Conservation (phyloP, 1,284 basidiomycete species). For the Sanguinoderma infundibulare region DNA sequence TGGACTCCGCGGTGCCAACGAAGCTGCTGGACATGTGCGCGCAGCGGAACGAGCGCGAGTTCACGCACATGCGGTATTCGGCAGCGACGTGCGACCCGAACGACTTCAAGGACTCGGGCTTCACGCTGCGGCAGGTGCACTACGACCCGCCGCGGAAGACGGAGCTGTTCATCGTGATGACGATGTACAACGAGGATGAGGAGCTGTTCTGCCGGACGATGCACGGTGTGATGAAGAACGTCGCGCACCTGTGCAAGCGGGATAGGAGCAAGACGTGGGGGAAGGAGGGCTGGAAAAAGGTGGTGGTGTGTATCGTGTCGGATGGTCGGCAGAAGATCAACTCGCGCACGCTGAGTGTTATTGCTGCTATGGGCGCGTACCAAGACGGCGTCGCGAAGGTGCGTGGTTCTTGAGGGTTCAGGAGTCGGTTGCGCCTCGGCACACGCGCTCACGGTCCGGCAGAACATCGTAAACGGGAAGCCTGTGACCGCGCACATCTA, state of each 20-base stretch:
- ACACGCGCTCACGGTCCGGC: constrained; percentile 8
- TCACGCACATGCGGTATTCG: constrained; percentile 93
- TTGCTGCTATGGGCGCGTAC: constrained; percentile 85
- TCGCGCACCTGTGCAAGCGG: constrained; percentile 81
- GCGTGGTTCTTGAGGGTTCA: constrained; percentile 21
- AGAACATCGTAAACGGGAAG: constrained; percentile 86
- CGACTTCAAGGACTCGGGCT: constrained; percentile 80
- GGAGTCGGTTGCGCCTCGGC: not conserved
- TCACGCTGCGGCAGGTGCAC: constrained; percentile 80
- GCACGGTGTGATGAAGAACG: constrained; percentile 92
- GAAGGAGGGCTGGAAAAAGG: constrained; percentile 97
- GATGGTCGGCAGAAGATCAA: constrained; percentile 89
- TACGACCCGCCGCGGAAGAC: constrained; percentile 86
- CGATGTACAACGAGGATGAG: constrained; percentile 84
- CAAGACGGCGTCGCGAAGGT: constrained; percentile 91
- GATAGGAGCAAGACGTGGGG: constrained; percentile 93
- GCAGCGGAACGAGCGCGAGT: constrained; percentile 82
- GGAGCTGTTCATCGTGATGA: constrained; percentile 84
- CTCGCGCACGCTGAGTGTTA: constrained; percentile 80
- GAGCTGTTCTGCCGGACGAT: constrained; percentile 84
- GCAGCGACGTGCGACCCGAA: constrained; percentile 95
- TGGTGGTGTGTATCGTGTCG: constrained; percentile 63
- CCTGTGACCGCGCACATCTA: constrained; percentile 92
- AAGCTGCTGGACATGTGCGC: constrained; percentile 84
- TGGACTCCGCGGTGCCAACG: constrained; percentile 86